A percentile compares a stretch with the other conserved stretches of the same genome.
These are phyloP conservation scores for Leucosporidium scottii DNA, from an alignment of 768 basidiomycete genomes.

Conservation along the genomic window DNA sequence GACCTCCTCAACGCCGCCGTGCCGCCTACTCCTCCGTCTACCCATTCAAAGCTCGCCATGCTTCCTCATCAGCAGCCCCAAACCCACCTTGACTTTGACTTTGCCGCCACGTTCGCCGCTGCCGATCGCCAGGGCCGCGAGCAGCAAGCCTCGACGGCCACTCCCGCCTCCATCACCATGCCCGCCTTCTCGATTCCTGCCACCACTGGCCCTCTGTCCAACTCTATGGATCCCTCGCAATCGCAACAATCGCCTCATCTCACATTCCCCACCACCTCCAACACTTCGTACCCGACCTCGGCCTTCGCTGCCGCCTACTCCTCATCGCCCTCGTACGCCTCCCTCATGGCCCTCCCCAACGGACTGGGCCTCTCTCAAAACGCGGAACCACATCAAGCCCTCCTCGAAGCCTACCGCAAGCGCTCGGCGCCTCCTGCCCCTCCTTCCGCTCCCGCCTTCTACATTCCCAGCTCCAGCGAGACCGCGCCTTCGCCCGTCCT, in stretches of 20 bases:
- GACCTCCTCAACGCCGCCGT: slow-evolving; percentile 7
- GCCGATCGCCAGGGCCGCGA: neutral
- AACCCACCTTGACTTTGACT: slow-evolving; percentile 3
- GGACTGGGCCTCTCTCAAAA: slow-evolving; percentile 1
- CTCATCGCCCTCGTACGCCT: neutral
- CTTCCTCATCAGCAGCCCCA: no score
- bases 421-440: neutral
- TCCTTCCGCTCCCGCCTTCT: neutral
- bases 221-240: neutral
- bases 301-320: neutral
- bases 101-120: neutral
- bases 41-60: neutral
- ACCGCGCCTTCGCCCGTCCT: neutral
- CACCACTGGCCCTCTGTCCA: neutral
- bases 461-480: neutral
- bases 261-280: neutral
- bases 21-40: neutral
- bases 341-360: slow-evolving; percentile 2
- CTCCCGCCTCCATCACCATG: slow-evolving; percentile 4
- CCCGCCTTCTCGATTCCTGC: neutral
- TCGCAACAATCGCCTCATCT: neutral
- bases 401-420: slow-evolving; percentile 1
- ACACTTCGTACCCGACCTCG: neutral
- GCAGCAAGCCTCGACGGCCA: neutral
- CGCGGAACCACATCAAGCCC: neutral